Base-by-base conservation (phyloP, 1,139 yeast species). In the Candida glucosophila region DNA sequence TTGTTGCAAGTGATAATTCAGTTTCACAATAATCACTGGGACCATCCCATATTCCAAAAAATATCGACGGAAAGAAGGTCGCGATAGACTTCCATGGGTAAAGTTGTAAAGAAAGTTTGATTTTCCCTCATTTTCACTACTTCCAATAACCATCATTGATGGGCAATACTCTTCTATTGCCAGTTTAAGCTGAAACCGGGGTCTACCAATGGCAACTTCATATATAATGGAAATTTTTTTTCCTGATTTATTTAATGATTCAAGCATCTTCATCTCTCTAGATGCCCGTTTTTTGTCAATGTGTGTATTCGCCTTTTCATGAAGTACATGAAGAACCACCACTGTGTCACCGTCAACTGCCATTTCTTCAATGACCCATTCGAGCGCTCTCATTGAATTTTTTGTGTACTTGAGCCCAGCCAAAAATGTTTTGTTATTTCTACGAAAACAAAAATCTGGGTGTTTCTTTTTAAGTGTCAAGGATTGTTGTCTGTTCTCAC, bases 1-100 rank as follows among this genome's bases (percentile, higher is more conserved):
- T 18, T 56, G 64, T n/a, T 44, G 36, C 31, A 57, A 52, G 27
- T 59, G 59, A 37, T 70, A 67, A 12, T 54, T 52, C 1, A 82
- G 81, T 34, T 76, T 73, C 6, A 78, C 80, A 7, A 77, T 71
- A 24, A 77, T 66, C 4, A 77, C 83, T 0, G 86, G 86, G 1
- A 78, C 74, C 12, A 73, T 64, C 0, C 82, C 77, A 42, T 70
- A 75, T 43, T 76, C 78, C 22, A 78, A 52, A 37, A 78, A 77
- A 45, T 74, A 70, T n/a, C n/a, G n/a, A n/a, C n/a, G n/a, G n/a
- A n/a, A n/a, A n/a, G n/a, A n/a, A n/a, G n/a, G n/a, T 23, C 64
- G 65, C 13, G 64, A 47, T 23, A 68, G 51, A 7, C 12, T 7
- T 7, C 13, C 9, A 7, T 11, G 9, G 7, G 21, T 7, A 11